Conservation (phyloP, 148 eudicot genomes). For the Rhododendron simsii region DNA sequence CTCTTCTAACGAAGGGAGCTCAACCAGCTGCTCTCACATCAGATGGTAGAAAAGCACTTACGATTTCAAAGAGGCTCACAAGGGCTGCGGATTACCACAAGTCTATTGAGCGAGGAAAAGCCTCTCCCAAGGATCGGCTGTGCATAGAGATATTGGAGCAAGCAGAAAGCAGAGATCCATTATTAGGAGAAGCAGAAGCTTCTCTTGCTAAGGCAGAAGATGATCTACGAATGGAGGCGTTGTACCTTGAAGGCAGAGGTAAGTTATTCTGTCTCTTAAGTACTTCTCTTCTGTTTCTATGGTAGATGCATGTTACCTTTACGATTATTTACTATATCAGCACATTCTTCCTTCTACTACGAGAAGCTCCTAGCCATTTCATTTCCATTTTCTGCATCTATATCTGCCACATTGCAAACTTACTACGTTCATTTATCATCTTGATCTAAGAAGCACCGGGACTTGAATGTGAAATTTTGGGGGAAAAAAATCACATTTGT, state of each 20-base stretch:
- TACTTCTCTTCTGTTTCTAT: neutral
- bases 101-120: conserved; percentile 57
- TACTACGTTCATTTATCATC: neutral
- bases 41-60: conserved; percentile 83
- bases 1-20: conserved; percentile 90
- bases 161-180: conserved; percentile 78
- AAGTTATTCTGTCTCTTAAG: neutral
- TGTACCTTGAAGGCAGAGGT: conserved; percentile 94
- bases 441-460: neutral
- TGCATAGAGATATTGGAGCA: conserved; percentile 91
- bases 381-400: neutral
- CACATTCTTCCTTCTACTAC: neutral
- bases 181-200: conserved; percentile 69
- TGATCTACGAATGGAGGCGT: conserved; percentile 48
- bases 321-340: neutral
- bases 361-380: neutral
- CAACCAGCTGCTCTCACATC: conserved; percentile 61
- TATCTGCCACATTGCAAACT: neutral
- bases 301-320: neutral
- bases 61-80: conserved; percentile 75
- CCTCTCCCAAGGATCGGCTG: conserved; percentile 66
- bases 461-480: neutral
- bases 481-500: neutral
- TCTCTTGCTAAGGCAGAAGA: conserved; percentile 79
- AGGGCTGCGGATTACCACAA: conserved; percentile 46